A percentile compares a stretch with the other conserved stretches of the same genome.
These are phyloP conservation scores for Sclerospora graminicola DNA, from an alignment of 352 stramenopile species.

Conservation along the genomic window DNA sequence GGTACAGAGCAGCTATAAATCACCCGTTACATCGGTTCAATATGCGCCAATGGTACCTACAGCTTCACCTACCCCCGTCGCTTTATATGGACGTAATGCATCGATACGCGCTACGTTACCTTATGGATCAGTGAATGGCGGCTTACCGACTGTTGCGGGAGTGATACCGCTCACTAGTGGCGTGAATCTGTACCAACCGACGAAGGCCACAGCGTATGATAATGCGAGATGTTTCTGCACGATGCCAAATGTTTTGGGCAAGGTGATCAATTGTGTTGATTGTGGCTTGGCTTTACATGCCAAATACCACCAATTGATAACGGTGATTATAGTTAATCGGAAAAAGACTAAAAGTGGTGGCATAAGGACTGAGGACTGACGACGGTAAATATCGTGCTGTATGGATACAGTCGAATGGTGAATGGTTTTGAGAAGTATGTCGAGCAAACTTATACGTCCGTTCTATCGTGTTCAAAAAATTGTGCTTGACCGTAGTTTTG, in stretches of 20 bases:
- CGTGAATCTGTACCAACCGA: slow-evolving; percentile 28
- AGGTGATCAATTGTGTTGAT: slow-evolving; percentile 36
- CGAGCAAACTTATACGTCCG: slow-evolving; percentile 52
- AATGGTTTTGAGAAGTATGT: slow-evolving; percentile 72
- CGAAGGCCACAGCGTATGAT: slow-evolving; percentile 19
- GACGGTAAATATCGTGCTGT: background rate
- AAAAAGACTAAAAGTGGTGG: background rate
- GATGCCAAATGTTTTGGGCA: slow-evolving; percentile 18
- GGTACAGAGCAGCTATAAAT: slow-evolving; percentile 1
- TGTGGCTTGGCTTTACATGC: slow-evolving; percentile 58
- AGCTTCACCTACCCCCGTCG: slow-evolving; percentile 5
- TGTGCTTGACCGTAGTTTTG: slow-evolving; percentile 38
- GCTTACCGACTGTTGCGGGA: slow-evolving; percentile 3
- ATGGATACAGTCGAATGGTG: slow-evolving; percentile 19
- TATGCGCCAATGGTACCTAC: slow-evolving; percentile 7
- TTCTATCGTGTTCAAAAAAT: slow-evolving; percentile 57
- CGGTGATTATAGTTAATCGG: slow-evolving; percentile 13
- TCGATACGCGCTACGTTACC: background rate
- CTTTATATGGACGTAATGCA: slow-evolving; percentile 7
- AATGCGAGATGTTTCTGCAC: slow-evolving; percentile 58
- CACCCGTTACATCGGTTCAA: background rate
- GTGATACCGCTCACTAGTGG: slow-evolving; percentile 17
- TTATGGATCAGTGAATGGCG: slow-evolving; percentile 4
- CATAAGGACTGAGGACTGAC: too few relatives aligned
- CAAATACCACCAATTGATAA: slow-evolving; percentile 67